Evolutionary conservation across 2,329 filamentous ascomycete genomes (phyloP).

Genomic region (Blumeria hordei): DNA sequence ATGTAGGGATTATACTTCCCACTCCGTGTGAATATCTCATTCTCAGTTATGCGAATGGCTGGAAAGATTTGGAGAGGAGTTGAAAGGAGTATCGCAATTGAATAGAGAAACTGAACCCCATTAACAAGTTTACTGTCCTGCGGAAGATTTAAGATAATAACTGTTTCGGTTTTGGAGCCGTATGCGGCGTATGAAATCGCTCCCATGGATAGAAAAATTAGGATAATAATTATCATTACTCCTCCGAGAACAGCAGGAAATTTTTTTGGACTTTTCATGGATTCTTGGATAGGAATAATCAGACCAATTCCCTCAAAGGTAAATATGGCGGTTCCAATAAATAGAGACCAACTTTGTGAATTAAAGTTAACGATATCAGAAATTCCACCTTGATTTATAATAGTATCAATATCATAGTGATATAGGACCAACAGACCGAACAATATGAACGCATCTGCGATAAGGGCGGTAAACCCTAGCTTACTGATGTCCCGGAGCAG

Average conservation of each 20-base stretch:
- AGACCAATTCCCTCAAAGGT: constrained; percentile 95
- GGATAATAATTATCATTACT: constrained; percentile 88
- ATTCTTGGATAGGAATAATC: constrained; percentile 94
- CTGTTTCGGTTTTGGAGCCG: constrained; percentile 83
- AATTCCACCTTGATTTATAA: constrained; percentile 46
- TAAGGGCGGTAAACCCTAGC: constrained; percentile 77
- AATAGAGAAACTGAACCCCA: constrained; percentile 87
- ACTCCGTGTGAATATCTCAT: constrained; percentile 75
- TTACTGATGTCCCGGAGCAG: constrained; percentile 93
- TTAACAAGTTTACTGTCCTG: constrained; percentile 94
- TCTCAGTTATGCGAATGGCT: constrained; percentile 88
- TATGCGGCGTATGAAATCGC: constrained; percentile 90
- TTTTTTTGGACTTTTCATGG: constrained; percentile 75
- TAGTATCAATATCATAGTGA: constrained; percentile 78
- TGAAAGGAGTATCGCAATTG: constrained; percentile 84
- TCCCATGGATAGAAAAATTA: constrained; percentile 76
- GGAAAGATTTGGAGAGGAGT: constrained; percentile 95
- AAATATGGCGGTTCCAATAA: constrained; percentile 97
- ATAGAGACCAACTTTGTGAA: constrained; percentile 75
- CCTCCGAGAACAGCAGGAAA: constrained; percentile 71
- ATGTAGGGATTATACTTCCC: constrained; percentile 97
- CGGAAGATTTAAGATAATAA: constrained; percentile 85
- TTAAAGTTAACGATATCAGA: constrained; percentile 85
- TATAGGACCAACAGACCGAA: constrained; percentile 83
- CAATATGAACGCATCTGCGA: constrained; percentile 86